These are phyloP conservation scores for Yamadazyma aaseri DNA, from an alignment of 1,139 yeast genomes.

Conservation along the genomic window DNA sequence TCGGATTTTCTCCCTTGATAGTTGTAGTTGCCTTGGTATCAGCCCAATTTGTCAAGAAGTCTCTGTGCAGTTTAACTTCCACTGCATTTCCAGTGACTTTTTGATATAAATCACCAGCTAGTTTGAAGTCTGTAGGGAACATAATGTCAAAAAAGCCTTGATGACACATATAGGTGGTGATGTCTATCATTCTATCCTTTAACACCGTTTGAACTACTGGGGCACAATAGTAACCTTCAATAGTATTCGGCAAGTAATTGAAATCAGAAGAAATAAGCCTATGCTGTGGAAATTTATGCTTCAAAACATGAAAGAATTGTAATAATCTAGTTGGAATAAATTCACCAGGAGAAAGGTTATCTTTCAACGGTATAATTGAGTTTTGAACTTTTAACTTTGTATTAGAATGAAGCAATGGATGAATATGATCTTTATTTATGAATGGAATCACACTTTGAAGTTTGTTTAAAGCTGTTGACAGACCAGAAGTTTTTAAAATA, in stretches of 20 bases:
- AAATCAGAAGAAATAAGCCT: conserved; percentile 73
- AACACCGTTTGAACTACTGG: conserved; percentile 86
- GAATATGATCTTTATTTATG: conserved; percentile 31
- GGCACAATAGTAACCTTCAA: conserved; percentile 61
- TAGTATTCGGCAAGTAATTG: conserved; percentile 58
- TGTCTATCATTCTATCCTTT: conserved; percentile 65
- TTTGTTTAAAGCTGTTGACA: conserved; percentile 21
- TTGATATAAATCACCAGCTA: conserved; percentile 61
- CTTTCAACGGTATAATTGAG: conserved; percentile 56
- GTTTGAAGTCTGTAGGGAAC: conserved; percentile 78
- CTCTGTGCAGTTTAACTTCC: conserved; percentile 56
- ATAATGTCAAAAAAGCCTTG: conserved; percentile 86
- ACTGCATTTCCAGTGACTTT: conserved; percentile 65
- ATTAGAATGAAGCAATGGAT: conserved; percentile 41
- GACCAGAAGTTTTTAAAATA: conserved; percentile 22
- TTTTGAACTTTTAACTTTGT: conserved; percentile 29
- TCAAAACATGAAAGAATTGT: conserved; percentile 64
- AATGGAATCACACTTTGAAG: conserved; percentile 33
- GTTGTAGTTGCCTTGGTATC: conserved; percentile 68
- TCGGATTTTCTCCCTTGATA: conserved; percentile 81
- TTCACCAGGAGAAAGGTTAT: conserved; percentile 71
- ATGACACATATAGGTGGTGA: conserved; percentile 72
- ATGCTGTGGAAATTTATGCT: conserved; percentile 72
- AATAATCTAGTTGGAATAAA: conserved; percentile 76
- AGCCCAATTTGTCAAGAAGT: conserved; percentile 71